Percentiles rank a stretch among this genome's conserved stretches.
phyloP scores from a whole-genome alignment of 371 early-diverging fungal species.

The Mortierella sp. region DNA sequence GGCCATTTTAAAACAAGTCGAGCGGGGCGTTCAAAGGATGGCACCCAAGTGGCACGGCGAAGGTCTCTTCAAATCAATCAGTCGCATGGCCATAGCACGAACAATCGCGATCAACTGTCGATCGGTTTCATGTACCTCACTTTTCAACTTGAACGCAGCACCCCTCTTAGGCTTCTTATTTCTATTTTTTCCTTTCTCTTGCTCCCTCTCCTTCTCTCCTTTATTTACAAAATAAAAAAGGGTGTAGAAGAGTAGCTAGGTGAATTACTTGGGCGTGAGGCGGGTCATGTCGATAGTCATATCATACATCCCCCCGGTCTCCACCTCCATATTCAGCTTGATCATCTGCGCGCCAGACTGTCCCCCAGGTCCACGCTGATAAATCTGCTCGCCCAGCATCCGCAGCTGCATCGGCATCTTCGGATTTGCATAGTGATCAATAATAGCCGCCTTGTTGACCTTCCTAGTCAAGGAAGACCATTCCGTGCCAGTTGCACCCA shows the following conservation, averaged over 20 bases:
- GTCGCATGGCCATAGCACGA: background rate
- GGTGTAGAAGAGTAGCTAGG: background rate
- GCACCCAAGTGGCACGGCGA: background rate
- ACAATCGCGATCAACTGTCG: background rate
- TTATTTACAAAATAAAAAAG: background rate
- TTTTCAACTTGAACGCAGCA: background rate
- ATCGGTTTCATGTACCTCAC: conserved; percentile 1
- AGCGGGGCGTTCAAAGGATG: background rate
- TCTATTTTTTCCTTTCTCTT: no score
- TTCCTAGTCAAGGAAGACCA: conserved; percentile 6
- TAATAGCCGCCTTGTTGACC: conserved; percentile 13
- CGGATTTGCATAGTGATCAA: conserved; percentile 12
- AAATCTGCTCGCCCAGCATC: conserved; percentile 25
- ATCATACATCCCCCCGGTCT: background rate
- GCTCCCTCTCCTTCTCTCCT: background rate
- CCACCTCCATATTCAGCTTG: background rate
- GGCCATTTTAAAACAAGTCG: background rate
- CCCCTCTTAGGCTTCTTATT: background rate
- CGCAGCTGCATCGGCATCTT: conserved; percentile 30
- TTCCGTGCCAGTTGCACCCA: background rate
- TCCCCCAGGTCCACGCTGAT: conserved; percentile 11
- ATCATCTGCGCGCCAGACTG: conserved; percentile 11
- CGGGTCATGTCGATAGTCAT: background rate
- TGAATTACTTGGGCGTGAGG: background rate
- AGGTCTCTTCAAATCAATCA: background rate